Percentiles rank a stretch among this genome's conserved stretches.
Evolutionary conservation across 1,284 basidiomycete genomes (phyloP).

Genomic region (Ceratobasidium sp.): DNA sequence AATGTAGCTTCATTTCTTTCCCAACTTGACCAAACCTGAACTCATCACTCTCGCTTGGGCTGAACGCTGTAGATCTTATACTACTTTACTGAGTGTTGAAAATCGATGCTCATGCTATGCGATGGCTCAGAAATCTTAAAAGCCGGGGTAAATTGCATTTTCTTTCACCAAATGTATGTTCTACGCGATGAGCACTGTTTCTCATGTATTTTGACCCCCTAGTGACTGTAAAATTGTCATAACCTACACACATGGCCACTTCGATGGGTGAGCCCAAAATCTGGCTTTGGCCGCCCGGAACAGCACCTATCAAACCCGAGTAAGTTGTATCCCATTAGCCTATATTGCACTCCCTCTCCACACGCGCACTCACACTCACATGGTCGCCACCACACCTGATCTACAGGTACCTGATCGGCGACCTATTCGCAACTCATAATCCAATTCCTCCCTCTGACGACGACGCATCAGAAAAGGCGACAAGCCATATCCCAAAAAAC

Average conservation of each 20-base stretch:
- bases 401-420: not conserved
- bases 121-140: no score
- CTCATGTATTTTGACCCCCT: no score
- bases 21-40: no score
- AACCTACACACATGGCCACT: not conserved
- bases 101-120: no score
- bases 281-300: conserved; percentile 64
- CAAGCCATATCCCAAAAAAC: conserved; percentile 58
- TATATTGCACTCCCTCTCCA: conserved; percentile 53
- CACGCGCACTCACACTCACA: not conserved
- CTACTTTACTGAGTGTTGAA: no score
- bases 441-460: conserved; percentile 70
- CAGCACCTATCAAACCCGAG: conserved; percentile 83
- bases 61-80: no score
- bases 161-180: not conserved
- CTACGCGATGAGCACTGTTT: not conserved
- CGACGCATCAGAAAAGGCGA: conserved; percentile 80
- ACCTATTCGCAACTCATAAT: conserved; percentile 63
- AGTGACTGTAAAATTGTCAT: not conserved
- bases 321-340: conserved; percentile 54
- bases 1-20: no score
- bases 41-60: no score
- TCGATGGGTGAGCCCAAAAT: not conserved
- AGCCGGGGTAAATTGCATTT: no score
- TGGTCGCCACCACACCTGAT: not conserved